Percentiles rank a stretch among this genome's conserved stretches.
These are phyloP conservation scores for Anacardium occidentale DNA, from an alignment of 345 rosid species.

Conservation along the genomic window DNA sequence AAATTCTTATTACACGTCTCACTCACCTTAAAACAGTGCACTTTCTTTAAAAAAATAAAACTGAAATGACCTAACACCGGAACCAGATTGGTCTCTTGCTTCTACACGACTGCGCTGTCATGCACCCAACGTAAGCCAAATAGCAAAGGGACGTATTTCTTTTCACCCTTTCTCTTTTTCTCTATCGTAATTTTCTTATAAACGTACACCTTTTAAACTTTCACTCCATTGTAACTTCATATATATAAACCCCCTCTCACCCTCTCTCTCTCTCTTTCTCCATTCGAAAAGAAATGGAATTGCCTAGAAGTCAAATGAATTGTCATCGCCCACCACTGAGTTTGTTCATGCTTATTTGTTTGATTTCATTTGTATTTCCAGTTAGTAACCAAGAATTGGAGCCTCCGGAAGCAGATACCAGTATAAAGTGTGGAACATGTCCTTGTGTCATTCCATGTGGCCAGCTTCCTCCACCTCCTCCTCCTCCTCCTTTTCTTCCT, in stretches of 20 bases:
- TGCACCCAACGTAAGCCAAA: constrained; percentile 13
- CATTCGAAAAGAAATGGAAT: constrained; percentile 3
- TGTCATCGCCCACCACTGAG: not conserved
- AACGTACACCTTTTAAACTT: not conserved
- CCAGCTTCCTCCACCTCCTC: constrained; percentile 36
- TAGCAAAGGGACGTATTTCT: not conserved
- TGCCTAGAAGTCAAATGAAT: not conserved
- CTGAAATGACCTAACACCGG: constrained; percentile 10
- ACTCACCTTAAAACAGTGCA: not conserved
- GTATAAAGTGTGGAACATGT: constrained; percentile 48
- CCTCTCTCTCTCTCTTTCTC: not conserved
- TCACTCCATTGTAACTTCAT: not conserved
- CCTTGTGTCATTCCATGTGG: constrained; percentile 54
- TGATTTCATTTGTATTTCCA: constrained; percentile 19
- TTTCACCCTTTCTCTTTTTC: not conserved
- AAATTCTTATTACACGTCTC: not conserved
- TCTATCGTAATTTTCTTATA: not conserved
- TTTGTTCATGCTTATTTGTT: constrained; percentile 10
- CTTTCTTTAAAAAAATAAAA: not conserved
- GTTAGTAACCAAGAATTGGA: constrained; percentile 16
- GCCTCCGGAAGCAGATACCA: constrained; percentile 30
- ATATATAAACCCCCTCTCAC: not conserved
- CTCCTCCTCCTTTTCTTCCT: constrained; percentile 16
- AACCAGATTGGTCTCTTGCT: not conserved
- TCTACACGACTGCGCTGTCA: not conserved